Conservation (phyloP, 495 filamentous ascomycete species). For the Penicillium taxi region DNA sequence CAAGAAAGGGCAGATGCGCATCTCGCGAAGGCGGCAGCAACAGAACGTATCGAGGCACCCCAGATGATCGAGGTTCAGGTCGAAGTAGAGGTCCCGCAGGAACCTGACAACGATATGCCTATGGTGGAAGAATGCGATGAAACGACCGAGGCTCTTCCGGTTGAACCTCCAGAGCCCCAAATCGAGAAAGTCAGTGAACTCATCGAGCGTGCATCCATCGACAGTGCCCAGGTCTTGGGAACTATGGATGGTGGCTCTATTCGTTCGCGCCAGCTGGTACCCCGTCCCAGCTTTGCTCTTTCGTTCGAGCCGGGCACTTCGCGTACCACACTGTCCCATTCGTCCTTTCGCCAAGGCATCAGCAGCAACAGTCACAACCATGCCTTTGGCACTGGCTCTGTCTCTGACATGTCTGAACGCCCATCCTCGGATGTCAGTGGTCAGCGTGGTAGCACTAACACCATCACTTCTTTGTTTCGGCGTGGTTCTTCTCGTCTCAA, state of each 20-base stretch:
- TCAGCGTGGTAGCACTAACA: conserved; percentile 26
- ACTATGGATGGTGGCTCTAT: conserved; percentile 35
- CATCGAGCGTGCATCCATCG: conserved; percentile 20
- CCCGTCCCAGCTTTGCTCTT: conserved; percentile 31
- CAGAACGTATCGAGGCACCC: conserved; percentile 25
- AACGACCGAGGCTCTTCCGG: conserved; percentile 1
- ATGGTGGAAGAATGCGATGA: too few species aligned
- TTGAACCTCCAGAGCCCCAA: conserved; percentile 6
- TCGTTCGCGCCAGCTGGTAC: conserved; percentile 23
- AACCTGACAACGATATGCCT: not conserved
- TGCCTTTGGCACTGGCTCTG: conserved; percentile 41
- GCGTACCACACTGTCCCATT: conserved; percentile 46
- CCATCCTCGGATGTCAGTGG: conserved; percentile 43
- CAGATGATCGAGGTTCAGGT: not conserved
- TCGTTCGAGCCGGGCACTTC: conserved; percentile 44
- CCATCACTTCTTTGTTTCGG: conserved; percentile 66
- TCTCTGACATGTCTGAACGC: conserved; percentile 41
- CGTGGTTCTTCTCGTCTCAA: conserved; percentile 54
- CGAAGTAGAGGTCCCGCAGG: not conserved
- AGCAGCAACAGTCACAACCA: conserved; percentile 49
- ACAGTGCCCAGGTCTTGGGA: conserved; percentile 29
- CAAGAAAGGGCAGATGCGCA: conserved; percentile 65
- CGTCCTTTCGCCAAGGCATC: conserved; percentile 44
- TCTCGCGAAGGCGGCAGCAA: conserved; percentile 23
- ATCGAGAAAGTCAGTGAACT: conserved; percentile 17